Percentiles rank a stretch among this genome's conserved stretches.
Conservation (phyloP, 352 stramenopile genomes). For the Globisporangium yorkense region DNA sequence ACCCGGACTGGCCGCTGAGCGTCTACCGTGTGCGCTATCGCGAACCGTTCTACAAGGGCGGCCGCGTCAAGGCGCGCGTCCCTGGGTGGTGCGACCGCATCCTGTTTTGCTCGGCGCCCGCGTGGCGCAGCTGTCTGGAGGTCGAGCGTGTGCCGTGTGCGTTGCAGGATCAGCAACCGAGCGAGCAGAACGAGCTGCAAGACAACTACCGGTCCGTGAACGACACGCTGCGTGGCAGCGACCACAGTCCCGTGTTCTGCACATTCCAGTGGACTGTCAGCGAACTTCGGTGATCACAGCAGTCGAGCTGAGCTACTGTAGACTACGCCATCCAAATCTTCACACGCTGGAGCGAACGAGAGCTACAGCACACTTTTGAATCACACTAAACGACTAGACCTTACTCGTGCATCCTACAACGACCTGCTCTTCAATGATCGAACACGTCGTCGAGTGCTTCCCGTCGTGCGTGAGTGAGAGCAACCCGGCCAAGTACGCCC, state of each 20-base stretch:
- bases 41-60: constrained; percentile 73
- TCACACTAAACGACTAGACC: no score
- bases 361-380: no score
- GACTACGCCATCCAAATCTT: no score
- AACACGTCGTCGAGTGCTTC: constrained; percentile 41
- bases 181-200: constrained; percentile 8
- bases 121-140: constrained; percentile 12
- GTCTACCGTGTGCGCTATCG: constrained; percentile 53
- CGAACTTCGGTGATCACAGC: background rate
- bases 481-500: constrained; percentile 45
- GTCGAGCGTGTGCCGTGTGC: constrained; percentile 35
- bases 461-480: constrained; percentile 43
- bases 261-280: constrained; percentile 40
- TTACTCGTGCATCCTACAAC: no score
- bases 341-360: no score
- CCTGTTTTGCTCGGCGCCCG: constrained; percentile 31
- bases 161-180: no score
- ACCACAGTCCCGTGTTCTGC: constrained; percentile 60
- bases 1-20: constrained; percentile 40
- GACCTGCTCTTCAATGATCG: no score
- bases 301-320: background rate
- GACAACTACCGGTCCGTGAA: constrained; percentile 69
- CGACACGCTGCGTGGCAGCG: constrained; percentile 46
- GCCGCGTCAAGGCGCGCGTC: constrained; percentile 49
- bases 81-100: constrained; percentile 73